phyloP scores from a whole-genome alignment of 257 asterid genomes.

The Forsythia suspensa region DNA sequence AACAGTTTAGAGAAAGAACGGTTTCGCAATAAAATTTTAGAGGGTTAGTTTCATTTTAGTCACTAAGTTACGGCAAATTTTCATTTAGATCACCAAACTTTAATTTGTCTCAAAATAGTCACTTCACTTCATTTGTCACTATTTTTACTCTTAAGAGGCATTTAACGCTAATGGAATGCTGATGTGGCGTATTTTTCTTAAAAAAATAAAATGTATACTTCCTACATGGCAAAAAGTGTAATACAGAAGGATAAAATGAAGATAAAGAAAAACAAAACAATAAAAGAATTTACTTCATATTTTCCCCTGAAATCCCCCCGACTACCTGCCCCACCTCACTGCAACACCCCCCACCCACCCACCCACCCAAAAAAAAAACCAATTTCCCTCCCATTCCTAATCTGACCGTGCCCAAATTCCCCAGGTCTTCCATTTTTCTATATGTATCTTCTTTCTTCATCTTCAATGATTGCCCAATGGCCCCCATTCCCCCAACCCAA shows the following conservation, averaged over 20 bases:
- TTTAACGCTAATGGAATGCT: neutral
- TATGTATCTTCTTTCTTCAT: too few relatives aligned
- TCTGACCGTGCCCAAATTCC: too few relatives aligned
- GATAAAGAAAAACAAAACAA: neutral
- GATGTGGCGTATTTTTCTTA: neutral
- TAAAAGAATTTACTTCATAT: neutral
- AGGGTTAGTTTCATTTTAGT: neutral
- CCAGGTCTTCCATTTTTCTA: too few relatives aligned
- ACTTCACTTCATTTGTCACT: too few relatives aligned
- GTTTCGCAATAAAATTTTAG: neutral
- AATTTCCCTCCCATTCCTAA: neutral
- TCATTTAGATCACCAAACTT: neutral
- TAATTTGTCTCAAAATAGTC: neutral
- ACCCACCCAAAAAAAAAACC: too few relatives aligned
- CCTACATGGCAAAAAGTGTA: neutral
- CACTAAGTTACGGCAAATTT: neutral
- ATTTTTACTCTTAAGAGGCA: neutral
- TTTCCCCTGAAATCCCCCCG: neutral
- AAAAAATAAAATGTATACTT: neutral
- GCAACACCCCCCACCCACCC: too few relatives aligned
- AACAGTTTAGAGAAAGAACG: neutral
- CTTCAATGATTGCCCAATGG: too few relatives aligned
- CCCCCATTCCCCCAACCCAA: too few relatives aligned
- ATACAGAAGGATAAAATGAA: neutral
- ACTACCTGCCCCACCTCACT: too few relatives aligned